Conservation (phyloP, 169 alveolate genomes). For the Gregarina niphandrodes region DNA sequence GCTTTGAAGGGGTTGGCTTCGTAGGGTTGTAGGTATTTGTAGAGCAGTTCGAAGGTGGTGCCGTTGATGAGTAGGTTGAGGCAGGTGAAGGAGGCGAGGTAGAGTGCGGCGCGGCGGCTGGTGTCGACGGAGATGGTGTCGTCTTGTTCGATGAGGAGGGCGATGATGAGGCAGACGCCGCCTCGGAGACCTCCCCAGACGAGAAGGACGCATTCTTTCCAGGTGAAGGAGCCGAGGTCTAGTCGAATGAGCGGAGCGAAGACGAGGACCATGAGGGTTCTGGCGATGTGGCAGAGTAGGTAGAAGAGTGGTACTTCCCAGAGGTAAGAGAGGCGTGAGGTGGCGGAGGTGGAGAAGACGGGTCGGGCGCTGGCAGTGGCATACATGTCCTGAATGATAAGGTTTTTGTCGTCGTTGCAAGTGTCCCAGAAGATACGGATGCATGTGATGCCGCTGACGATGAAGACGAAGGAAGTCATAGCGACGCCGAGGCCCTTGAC, state of each 20-base stretch:
- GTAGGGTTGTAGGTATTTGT: constrained; percentile 44
- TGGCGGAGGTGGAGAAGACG: too few species aligned
- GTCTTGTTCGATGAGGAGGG: constrained; percentile 57
- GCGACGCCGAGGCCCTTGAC: constrained; percentile 38
- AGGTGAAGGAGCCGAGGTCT: constrained; percentile 41
- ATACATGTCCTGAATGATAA: too few species aligned
- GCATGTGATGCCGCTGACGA: constrained; percentile 46
- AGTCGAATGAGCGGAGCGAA: constrained; percentile 40
- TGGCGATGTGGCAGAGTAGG: constrained; percentile 30
- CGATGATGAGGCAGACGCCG: constrained; percentile 61
- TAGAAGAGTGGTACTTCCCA: constrained; percentile 25
- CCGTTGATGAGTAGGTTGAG: constrained; percentile 60
- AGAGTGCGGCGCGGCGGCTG: constrained; percentile 51
- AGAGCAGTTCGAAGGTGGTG: constrained; percentile 50
- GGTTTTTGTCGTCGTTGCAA: too few species aligned
- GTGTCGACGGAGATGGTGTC: constrained; percentile 27
- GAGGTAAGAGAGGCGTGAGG: constrained; percentile 13
- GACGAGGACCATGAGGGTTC: constrained; percentile 39
- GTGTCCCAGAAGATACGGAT: constrained; percentile 45
- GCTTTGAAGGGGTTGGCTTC: constrained; percentile 53
- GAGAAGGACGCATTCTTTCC: constrained; percentile 44
- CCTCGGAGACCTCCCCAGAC: constrained; percentile 75
- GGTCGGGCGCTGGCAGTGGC: too few species aligned
- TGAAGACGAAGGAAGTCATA: constrained; percentile 47
- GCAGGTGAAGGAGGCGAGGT: constrained; percentile 59